Conservation (phyloP, 139 green algal genomes). For the Astrephomene gubernaculifera region DNA sequence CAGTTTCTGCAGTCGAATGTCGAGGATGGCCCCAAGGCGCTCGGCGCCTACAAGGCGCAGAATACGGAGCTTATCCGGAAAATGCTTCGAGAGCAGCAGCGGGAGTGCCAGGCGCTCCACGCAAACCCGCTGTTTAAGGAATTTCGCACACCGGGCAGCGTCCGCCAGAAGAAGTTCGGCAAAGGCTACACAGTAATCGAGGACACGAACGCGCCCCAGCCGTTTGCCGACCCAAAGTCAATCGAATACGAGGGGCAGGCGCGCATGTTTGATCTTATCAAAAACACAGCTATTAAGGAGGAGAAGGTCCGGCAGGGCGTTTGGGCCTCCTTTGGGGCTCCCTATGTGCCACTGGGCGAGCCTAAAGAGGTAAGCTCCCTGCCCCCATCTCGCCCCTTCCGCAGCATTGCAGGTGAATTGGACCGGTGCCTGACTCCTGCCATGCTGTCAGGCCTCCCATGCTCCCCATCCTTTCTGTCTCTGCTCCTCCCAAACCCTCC, state of each 20-base stretch:
- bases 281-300: slow-evolving; percentile 52
- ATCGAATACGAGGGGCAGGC: slow-evolving; percentile 60
- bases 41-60: slow-evolving; percentile 44
- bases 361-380: slow-evolving; percentile 44
- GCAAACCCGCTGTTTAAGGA: slow-evolving; percentile 61
- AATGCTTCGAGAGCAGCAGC: slow-evolving; percentile 63
- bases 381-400: too few relatives aligned
- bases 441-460: too few relatives aligned
- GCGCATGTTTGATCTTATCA: slow-evolving; percentile 63
- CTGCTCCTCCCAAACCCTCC: too few relatives aligned
- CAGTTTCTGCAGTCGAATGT: slow-evolving; percentile 52
- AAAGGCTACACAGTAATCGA: slow-evolving; percentile 50
- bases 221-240: slow-evolving; percentile 43
- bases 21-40: slow-evolving; percentile 33
- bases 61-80: slow-evolving; percentile 57
- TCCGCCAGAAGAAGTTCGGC: slow-evolving; percentile 45
- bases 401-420: too few relatives aligned
- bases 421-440: too few relatives aligned
- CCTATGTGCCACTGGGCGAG: slow-evolving; percentile 55
- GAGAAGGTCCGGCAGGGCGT: slow-evolving; percentile 54
- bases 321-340: slow-evolving; percentile 59
- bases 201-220: not conserved
- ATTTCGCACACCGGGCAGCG: slow-evolving; percentile 42
- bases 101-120: slow-evolving; percentile 45
- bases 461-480: too few relatives aligned